A percentile compares a stretch with the other conserved stretches of the same genome.
Evolutionary conservation across 345 rosid species (phyloP).

Genomic region (Rubroshorea leprosula): DNA sequence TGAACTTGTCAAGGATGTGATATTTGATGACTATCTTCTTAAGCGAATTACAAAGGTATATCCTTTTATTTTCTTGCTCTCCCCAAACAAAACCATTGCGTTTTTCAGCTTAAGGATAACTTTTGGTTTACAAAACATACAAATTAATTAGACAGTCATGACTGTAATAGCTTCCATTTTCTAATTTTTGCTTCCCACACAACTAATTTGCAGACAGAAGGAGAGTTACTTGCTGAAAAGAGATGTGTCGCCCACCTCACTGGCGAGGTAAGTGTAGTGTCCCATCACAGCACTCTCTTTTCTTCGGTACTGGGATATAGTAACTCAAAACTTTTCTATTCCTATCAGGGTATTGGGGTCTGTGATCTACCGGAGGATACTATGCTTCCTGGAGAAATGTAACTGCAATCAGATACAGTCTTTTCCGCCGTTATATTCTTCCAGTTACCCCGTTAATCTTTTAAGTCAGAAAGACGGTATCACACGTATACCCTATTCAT

Average conservation of each 20-base stretch:
- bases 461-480: neutral
- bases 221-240: constrained; percentile 84
- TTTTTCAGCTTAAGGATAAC: neutral
- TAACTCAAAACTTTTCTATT: neutral
- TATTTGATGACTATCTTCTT: constrained; percentile 76
- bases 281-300: neutral
- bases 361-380: constrained; percentile 97
- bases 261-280: constrained; percentile 56
- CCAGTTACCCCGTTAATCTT: neutral
- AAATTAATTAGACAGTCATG: too few relatives aligned
- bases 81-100: neutral
- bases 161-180: too few relatives aligned
- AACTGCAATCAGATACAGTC: constrained; percentile 11
- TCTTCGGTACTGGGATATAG: neutral
- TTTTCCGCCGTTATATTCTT: neutral
- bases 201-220: constrained; percentile 62
- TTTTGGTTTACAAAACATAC: too few relatives aligned
- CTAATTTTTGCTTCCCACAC: neutral
- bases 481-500: too few relatives aligned
- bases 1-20: constrained; percentile 82
- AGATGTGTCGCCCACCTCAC: constrained; percentile 96
- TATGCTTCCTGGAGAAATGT: constrained; percentile 99
- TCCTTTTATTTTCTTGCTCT: too few relatives aligned
- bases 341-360: constrained; percentile 70
- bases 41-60: constrained; percentile 82